Conservation (phyloP, 2,329 filamentous ascomycete genomes). For the Bipolaris sorokiniana region DNA sequence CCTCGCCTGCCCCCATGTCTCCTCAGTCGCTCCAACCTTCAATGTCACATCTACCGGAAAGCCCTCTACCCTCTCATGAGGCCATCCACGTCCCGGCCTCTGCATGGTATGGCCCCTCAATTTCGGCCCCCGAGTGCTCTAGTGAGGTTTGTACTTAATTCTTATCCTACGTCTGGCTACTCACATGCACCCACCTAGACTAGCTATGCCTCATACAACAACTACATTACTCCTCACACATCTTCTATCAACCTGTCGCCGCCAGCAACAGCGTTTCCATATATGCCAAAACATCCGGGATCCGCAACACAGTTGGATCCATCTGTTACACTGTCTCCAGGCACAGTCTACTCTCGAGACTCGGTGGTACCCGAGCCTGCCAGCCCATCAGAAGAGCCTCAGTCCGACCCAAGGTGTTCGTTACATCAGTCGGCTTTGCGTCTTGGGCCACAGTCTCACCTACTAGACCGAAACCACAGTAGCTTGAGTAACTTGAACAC, state of each 20-base stretch:
- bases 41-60: constrained; percentile 38
- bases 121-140: constrained; percentile 37
- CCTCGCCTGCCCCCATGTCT: constrained; percentile 42
- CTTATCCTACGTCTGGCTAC: constrained; percentile 10
- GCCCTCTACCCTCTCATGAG: constrained; percentile 36
- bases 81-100: constrained; percentile 32
- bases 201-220: constrained; percentile 39
- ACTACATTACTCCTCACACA: constrained; percentile 42
- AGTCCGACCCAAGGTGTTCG: constrained; percentile 15
- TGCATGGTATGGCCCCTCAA: constrained; percentile 40
- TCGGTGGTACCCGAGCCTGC: constrained; percentile 30
- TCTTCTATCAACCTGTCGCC: constrained; percentile 36
- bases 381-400: constrained; percentile 30
- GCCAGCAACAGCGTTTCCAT: constrained; percentile 29
- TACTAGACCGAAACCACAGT: constrained; percentile 47
- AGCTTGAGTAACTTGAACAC: constrained; percentile 54
- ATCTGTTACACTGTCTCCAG: constrained; percentile 39
- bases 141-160: constrained; percentile 37
- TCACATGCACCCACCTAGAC: constrained; percentile 23
- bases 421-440: constrained; percentile 20
- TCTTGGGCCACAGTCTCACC: constrained; percentile 17
- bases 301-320: constrained; percentile 27
- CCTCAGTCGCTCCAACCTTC: constrained; percentile 41
- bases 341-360: constrained; percentile 37
- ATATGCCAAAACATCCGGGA: constrained; percentile 29